Evolutionary conservation across 2,329 filamentous ascomycete genomes (phyloP).

Genomic region (Calonectria honghensis): DNA sequence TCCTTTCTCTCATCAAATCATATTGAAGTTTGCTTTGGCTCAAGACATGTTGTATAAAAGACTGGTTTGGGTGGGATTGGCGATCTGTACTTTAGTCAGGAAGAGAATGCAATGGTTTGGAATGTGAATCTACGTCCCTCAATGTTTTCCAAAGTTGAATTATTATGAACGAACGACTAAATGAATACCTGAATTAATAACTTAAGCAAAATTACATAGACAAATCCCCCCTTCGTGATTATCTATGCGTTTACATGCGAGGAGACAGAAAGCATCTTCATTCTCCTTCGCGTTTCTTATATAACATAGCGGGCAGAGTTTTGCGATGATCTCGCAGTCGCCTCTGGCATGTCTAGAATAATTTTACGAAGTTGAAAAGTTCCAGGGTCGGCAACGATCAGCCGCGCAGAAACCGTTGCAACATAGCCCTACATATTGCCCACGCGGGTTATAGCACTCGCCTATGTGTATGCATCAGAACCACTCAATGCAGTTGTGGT

Average conservation of each 20-base stretch:
- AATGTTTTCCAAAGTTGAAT: neutral
- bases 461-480: slow-evolving; percentile 35
- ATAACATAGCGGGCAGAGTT: neutral
- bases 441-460: slow-evolving; percentile 60
- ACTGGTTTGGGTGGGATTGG: neutral
- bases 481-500: too few relatives aligned
- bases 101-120: neutral
- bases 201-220: neutral
- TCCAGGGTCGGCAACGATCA: slow-evolving; percentile 63
- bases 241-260: neutral
- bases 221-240: neutral
- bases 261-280: neutral
- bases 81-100: neutral
- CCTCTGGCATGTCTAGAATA: neutral
- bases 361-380: slow-evolving; percentile 39
- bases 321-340: neutral
- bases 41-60: neutral
- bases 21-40: neutral
- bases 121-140: neutral
- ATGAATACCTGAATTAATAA: neutral
- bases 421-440: slow-evolving; percentile 62
- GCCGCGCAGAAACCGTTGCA: slow-evolving; percentile 67
- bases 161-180: neutral
- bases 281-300: neutral
- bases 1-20: neutral